These are phyloP conservation scores for Rosa hybrid DNA, from an alignment of 331 rosid species.

Conservation along the genomic window DNA sequence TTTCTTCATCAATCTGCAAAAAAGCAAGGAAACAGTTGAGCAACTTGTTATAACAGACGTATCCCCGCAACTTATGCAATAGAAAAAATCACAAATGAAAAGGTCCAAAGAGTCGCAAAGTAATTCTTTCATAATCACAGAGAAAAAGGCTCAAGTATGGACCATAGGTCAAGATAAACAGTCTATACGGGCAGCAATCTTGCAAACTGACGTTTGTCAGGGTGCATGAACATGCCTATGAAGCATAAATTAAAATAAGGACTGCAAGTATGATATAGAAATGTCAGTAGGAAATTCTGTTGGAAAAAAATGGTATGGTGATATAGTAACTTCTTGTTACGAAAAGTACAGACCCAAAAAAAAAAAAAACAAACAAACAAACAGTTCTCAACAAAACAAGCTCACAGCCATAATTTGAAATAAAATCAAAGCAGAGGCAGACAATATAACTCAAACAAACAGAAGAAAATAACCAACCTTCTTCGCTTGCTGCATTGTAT, in stretches of 20 bases:
- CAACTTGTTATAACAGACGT: not conserved
- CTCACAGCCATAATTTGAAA: conserved; percentile 1
- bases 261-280: not conserved
- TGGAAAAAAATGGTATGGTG: too few species aligned
- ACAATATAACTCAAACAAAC: not conserved
- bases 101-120: not conserved
- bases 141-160: not conserved
- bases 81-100: not conserved
- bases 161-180: not conserved
- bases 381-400: not conserved
- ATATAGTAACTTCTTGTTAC: not conserved
- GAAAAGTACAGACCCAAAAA: not conserved
- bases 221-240: not conserved
- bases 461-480: conserved; percentile 48
- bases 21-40: conserved; percentile 18
- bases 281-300: not conserved
- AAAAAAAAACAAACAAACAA: not conserved
- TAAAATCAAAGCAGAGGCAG: not conserved
- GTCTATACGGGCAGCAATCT: not conserved
- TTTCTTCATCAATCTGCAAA: conserved; percentile 86
- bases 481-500: conserved; percentile 70
- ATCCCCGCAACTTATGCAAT: not conserved
- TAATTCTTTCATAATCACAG: not conserved
- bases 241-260: not conserved
- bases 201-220: not conserved